These are phyloP conservation scores for Halteria grandinella DNA, from an alignment of 73 alveolate species.

Conservation along the genomic window DNA sequence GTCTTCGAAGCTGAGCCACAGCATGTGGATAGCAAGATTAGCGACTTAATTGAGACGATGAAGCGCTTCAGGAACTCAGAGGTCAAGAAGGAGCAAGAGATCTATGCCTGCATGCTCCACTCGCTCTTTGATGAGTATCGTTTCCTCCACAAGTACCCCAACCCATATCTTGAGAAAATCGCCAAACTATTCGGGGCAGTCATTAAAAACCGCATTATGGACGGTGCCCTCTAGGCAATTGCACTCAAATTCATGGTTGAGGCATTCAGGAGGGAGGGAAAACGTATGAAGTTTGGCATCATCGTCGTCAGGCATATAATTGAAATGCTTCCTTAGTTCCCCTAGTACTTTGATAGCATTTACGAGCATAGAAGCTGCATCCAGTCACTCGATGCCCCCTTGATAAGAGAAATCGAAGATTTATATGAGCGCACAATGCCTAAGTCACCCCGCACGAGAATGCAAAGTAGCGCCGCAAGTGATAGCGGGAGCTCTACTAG, in stretches of 20 bases:
- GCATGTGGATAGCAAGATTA: slow-evolving; percentile 62
- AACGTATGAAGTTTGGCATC: slow-evolving; percentile 34
- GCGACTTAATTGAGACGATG: slow-evolving; percentile 83
- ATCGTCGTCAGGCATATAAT: slow-evolving; percentile 24
- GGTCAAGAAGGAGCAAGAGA: slow-evolving; percentile 88
- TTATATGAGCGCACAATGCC: slow-evolving; percentile 17
- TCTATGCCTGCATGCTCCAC: slow-evolving; percentile 97
- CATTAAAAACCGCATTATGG: slow-evolving; percentile 76
- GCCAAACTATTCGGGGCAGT: slow-evolving; percentile 93
- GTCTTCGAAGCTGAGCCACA: slow-evolving; percentile 86
- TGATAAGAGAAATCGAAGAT: slow-evolving; percentile 44
- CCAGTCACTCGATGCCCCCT: neutral
- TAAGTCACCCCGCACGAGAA: too few species aligned
- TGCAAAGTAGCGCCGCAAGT: too few species aligned
- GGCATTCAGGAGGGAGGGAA: slow-evolving; percentile 89
- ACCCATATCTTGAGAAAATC: slow-evolving; percentile 87
- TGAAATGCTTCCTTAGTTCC: slow-evolving; percentile 32
- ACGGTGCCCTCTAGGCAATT: slow-evolving; percentile 82
- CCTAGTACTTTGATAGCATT: slow-evolving; percentile 22
- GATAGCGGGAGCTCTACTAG: too few species aligned
- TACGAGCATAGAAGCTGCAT: slow-evolving; percentile 29
- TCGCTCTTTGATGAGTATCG: slow-evolving; percentile 96
- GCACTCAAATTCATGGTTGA: slow-evolving; percentile 89
- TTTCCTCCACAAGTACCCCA: slow-evolving; percentile 95
- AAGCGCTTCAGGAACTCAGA: slow-evolving; percentile 80